Conservation (phyloP, 345 rosid species). For the Cardamine occulta region DNA sequence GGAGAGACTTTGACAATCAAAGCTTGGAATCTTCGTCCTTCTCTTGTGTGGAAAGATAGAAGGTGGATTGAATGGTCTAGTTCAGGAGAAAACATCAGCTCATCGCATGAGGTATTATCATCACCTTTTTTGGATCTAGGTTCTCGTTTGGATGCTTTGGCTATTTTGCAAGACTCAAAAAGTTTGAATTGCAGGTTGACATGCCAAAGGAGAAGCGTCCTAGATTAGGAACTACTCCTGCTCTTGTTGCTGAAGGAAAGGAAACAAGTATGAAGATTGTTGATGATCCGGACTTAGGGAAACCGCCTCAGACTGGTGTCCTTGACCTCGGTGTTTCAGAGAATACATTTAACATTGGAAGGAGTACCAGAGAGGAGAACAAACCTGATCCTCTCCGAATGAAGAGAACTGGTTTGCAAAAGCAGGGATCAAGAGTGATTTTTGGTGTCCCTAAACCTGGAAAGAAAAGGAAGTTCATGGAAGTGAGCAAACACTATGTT, state of each 20-base stretch:
- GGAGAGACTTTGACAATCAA: constrained; percentile 62
- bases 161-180: constrained; percentile 15
- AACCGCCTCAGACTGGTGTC: constrained; percentile 53
- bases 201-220: constrained; percentile 80
- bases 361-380: constrained; percentile 54
- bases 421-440: constrained; percentile 76
- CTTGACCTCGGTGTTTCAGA: constrained; percentile 62
- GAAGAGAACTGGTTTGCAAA: constrained; percentile 76
- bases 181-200: constrained; percentile 70
- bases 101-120: constrained; percentile 60
- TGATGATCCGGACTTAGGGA: constrained; percentile 47
- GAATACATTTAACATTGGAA: constrained; percentile 73
- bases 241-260: constrained; percentile 53
- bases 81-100: constrained; percentile 45
- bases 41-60: constrained; percentile 85
- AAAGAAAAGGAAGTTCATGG: constrained; percentile 97
- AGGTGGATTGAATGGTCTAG: constrained; percentile 83
- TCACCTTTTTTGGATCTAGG: constrained; percentile 10
- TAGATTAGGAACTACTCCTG: constrained; percentile 55
- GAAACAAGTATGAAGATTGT: constrained; percentile 49
- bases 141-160: constrained; percentile 17
- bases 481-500: constrained; percentile 91
- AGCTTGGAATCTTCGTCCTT: constrained; percentile 90
- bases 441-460: constrained; percentile 99
- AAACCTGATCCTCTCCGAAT: constrained; percentile 60